Evolutionary conservation across 1,284 basidiomycete genomes (phyloP), one percentile per base, ranked within the genome.

Genomic region (Serendipita sp.): DNA sequence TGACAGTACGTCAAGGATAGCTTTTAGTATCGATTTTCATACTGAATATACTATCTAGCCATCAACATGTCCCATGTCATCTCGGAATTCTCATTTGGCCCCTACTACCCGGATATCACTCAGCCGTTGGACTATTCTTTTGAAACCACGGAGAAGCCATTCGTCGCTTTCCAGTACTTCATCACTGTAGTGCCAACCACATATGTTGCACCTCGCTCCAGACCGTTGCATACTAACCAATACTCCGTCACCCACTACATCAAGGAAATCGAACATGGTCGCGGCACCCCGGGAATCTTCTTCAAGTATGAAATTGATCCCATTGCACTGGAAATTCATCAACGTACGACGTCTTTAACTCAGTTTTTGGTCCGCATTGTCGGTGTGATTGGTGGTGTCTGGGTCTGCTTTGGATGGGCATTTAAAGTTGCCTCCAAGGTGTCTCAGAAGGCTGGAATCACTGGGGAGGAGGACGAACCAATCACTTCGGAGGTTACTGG

Each of bases 11-110:
- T 76, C 12, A 26, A 47, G n/a, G 61, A 60, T 60, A 63, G 66
- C 53, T 49, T 15, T 62, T 38, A 49, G 3, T 41, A 61, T 47
- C 30, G 22, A 22, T 62, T 41, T 63, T 30, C 45, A 32, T 41
- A 15, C 26, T 34, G 0, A 17, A 3, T 17, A 15, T 67, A 38
- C 38, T 38, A 38, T 0, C 38, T 38, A 95, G 90, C 87, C 66
- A 96, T 99, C 92, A 98, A 99, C 71, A 79, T 98, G 38, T 92
- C 91, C 1, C 95, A 99, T 74, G 86, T 97, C 64, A 92, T 98
- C 67, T 88, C 88, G 66, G 95, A 98, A 73, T 95, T 97, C 72
- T 96, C 93, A 1, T 98, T 98, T 69, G 95, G 95, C 0, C 90
- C 93, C 0, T 89, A 91, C 77, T 98, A 97, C 77, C 95, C 95